Conservation (phyloP, 176 grass and related monocot genomes). For the Musa schizocarpa region DNA sequence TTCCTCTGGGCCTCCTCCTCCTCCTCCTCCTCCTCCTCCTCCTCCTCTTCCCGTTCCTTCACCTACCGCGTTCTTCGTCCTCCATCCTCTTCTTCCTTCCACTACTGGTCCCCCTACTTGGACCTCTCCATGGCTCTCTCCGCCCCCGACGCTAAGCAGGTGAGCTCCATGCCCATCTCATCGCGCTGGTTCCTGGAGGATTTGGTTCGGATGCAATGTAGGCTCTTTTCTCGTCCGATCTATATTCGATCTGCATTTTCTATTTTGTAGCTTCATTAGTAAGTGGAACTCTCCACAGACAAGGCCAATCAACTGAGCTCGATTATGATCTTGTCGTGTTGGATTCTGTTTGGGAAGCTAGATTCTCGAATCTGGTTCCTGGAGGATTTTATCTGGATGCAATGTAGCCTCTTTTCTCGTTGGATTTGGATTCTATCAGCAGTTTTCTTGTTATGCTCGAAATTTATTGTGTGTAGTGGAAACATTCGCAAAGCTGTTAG, state of each 20-base stretch:
- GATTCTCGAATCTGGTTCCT: background rate
- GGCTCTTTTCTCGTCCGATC: background rate
- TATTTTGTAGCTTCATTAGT: background rate
- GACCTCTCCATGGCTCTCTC: background rate
- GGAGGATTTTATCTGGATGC: background rate
- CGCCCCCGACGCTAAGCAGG: constrained; percentile 3
- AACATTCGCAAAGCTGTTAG: background rate
- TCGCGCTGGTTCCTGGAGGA: background rate
- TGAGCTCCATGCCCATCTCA: background rate
- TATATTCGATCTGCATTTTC: background rate
- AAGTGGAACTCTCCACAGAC: background rate
- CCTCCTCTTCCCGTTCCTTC: constrained; percentile 8
- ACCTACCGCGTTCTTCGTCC: background rate
- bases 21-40: constrained; percentile 7
- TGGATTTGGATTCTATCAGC: background rate
- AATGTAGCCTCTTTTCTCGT: background rate
- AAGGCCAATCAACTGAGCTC: too few relatives aligned
- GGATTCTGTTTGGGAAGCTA: too few relatives aligned
- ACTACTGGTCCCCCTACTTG: background rate
- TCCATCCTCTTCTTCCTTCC: constrained; percentile 4
- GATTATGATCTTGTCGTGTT: too few relatives aligned
- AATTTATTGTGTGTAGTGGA: too few relatives aligned
- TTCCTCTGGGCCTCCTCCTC: constrained; percentile 47
- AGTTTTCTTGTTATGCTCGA: background rate
- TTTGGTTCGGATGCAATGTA: background rate